Evolutionary conservation across 495 filamentous ascomycete genomes (phyloP).

Genomic region (Pyronema omphalodes): DNA sequence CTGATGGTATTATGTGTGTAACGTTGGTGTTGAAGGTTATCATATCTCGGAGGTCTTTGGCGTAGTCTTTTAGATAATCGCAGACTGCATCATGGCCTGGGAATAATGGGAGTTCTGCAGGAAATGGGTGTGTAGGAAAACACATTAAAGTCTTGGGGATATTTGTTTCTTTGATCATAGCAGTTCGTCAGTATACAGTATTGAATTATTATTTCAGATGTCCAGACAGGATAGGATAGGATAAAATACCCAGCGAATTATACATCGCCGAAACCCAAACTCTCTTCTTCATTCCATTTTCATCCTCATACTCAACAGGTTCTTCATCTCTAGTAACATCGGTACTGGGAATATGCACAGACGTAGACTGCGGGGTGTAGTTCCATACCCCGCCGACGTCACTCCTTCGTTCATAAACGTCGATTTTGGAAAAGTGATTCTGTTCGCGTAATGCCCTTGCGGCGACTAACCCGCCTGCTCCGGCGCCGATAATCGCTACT

Average conservation of each 20-base stretch:
- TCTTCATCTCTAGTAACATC: slow-evolving; percentile 17
- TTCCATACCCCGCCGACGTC: slow-evolving; percentile 73
- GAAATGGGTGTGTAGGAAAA: slow-evolving; percentile 53
- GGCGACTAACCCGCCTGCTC: slow-evolving; percentile 45
- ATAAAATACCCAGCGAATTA: slow-evolving; percentile 36
- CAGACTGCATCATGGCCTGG: slow-evolving; percentile 49
- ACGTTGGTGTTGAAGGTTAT: slow-evolving; percentile 44
- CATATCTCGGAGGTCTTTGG: slow-evolving; percentile 37
- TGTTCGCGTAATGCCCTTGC: slow-evolving; percentile 62
- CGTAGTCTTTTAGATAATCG: slow-evolving; percentile 57
- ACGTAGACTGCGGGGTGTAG: slow-evolving; percentile 31
- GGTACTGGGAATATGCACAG: slow-evolving; percentile 23
- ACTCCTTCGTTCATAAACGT: slow-evolving; percentile 63
- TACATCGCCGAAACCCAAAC: slow-evolving; percentile 59
- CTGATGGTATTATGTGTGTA: slow-evolving; percentile 18
- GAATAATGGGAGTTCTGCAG: slow-evolving; percentile 45
- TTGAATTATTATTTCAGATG: not conserved
- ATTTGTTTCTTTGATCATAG: slow-evolving; percentile 41
- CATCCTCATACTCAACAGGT: not conserved
- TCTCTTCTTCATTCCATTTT: slow-evolving; percentile 9
- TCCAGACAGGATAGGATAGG: not conserved
- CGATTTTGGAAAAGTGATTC: slow-evolving; percentile 46
- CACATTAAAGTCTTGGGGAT: slow-evolving; percentile 69
- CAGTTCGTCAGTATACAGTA: not conserved
- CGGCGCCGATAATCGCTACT: slow-evolving; percentile 53